Evolutionary conservation across 2,329 filamentous ascomycete genomes (phyloP).

Genomic region (Elsinoe perseae): DNA sequence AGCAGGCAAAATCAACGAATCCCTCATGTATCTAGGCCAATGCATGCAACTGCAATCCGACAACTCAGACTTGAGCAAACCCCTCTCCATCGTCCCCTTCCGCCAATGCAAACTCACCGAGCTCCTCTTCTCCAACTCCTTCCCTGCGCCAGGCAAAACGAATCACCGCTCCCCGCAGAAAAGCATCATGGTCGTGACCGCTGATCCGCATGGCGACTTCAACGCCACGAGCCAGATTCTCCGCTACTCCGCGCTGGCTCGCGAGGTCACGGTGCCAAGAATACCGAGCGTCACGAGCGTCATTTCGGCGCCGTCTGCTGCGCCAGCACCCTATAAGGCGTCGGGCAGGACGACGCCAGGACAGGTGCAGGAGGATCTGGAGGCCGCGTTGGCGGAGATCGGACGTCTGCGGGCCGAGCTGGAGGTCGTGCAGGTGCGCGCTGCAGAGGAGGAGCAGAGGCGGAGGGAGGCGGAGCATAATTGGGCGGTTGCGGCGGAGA

Average conservation of each 20-base stretch:
- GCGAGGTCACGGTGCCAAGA: conserved; percentile 85
- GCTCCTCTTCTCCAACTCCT: conserved; percentile 45
- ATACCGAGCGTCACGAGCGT: conserved; percentile 74
- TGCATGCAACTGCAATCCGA: conserved; percentile 94
- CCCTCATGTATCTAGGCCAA: conserved; percentile 94
- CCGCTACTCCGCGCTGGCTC: conserved; percentile 83
- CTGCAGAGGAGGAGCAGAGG: conserved; percentile 62
- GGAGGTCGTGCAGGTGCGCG: conserved; percentile 61
- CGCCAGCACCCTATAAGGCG: conserved; percentile 21
- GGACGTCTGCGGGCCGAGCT: conserved; percentile 69
- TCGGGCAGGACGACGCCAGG: conserved; percentile 35
- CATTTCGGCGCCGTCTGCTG: conserved; percentile 38
- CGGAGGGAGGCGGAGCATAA: conserved; percentile 66
- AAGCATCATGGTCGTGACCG: conserved; percentile 92
- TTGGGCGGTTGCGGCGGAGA: conserved; percentile 56
- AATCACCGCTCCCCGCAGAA: conserved; percentile 59
- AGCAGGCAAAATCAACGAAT: conserved; percentile 97
- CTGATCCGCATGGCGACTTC: conserved; percentile 86
- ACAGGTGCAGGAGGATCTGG: conserved; percentile 58
- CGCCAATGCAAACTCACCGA: conserved; percentile 48
- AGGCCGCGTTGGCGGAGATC: conserved; percentile 73
- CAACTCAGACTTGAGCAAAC: conserved; percentile 45
- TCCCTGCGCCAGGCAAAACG: conserved; percentile 32
- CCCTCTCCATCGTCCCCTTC: conserved; percentile 64
- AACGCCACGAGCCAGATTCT: conserved; percentile 96